Percentiles rank a stretch among this genome's conserved stretches.
phyloP scores from a whole-genome alignment of 495 filamentous ascomycete genomes.

The Penicillium egyptiacum region DNA sequence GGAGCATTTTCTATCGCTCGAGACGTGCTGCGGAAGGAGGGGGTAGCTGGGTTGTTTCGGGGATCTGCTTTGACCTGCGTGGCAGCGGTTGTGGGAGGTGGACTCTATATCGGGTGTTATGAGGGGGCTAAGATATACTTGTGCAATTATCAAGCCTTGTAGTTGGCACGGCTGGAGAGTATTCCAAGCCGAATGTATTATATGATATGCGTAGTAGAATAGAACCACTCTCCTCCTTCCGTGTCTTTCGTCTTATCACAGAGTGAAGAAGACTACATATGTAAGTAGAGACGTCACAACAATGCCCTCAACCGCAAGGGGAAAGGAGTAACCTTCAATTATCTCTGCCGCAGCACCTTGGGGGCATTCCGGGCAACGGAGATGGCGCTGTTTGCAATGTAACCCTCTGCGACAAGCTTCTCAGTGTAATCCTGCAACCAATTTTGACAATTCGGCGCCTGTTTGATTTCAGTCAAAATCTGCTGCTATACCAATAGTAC shows the following conservation, averaged over 20 bases:
- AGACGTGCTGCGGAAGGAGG: conserved; percentile 10
- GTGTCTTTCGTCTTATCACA: not conserved
- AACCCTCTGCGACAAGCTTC: too few relatives aligned
- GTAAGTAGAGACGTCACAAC: too few relatives aligned
- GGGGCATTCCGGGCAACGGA: too few relatives aligned
- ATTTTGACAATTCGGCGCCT: too few relatives aligned
- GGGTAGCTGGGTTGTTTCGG: conserved; percentile 13
- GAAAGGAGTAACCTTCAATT: too few relatives aligned
- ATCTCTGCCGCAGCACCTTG: too few relatives aligned
- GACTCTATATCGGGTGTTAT: conserved; percentile 17
- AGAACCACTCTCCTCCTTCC: not conserved
- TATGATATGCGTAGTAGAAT: not conserved
- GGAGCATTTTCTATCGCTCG: conserved; percentile 8
- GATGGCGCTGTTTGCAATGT: too few relatives aligned
- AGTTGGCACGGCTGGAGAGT: not conserved
- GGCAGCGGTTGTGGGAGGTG: conserved; percentile 8
- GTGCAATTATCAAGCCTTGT: not conserved
- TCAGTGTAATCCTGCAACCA: too few relatives aligned
- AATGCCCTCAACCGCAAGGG: too few relatives aligned
- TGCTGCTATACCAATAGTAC: too few relatives aligned
- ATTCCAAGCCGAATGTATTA: not conserved
- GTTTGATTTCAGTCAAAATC: too few relatives aligned
- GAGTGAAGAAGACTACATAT: not conserved
- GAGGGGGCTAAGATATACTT: conserved; percentile 14
- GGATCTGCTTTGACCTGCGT: conserved; percentile 16